These are phyloP conservation scores for Plasmopara muralis DNA, from an alignment of 352 stramenopile species.

Conservation along the genomic window DNA sequence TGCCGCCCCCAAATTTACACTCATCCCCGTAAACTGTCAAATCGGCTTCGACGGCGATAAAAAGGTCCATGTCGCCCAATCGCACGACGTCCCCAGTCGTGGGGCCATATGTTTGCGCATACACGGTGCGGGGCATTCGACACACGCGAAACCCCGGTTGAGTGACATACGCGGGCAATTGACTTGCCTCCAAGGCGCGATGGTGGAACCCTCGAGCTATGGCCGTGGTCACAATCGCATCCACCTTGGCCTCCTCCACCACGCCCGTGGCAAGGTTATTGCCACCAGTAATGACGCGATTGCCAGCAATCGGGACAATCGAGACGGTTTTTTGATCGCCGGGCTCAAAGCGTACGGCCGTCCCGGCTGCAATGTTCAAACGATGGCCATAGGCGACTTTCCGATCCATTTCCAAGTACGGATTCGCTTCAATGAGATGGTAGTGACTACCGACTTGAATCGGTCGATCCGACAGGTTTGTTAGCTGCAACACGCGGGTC, in stretches of 20 bases:
- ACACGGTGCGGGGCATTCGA: constrained; percentile 62
- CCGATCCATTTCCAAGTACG: constrained; percentile 92
- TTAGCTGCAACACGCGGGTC: constrained; percentile 86
- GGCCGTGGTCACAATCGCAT: constrained; percentile 49
- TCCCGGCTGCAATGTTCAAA: constrained; percentile 91
- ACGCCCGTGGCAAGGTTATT: constrained; percentile 85
- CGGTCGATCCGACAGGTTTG: constrained; percentile 92
- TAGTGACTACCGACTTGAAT: constrained; percentile 95
- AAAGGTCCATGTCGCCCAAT: constrained; percentile 91
- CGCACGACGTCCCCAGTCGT: constrained; percentile 91
- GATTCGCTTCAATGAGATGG: constrained; percentile 95
- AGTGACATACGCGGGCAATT: constrained; percentile 18
- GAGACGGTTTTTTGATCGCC: constrained; percentile 94
- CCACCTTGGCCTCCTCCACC: constrained; percentile 50
- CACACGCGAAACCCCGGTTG: constrained; percentile 32
- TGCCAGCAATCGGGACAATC: constrained; percentile 89
- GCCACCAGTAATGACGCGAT: constrained; percentile 78
- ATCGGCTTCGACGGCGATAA: constrained; percentile 88
- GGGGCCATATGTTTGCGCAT: constrained; percentile 90
- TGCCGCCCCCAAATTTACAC: constrained; percentile 95
- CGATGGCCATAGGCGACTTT: constrained; percentile 86
- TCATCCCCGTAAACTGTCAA: constrained; percentile 74
- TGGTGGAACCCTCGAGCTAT: constrained; percentile 58
- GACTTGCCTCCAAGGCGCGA: constrained; percentile 27
- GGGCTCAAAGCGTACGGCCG: constrained; percentile 94